Evolutionary conservation across 305 asterid genomes (phyloP).

Genomic region (Plantago coronopus): DNA sequence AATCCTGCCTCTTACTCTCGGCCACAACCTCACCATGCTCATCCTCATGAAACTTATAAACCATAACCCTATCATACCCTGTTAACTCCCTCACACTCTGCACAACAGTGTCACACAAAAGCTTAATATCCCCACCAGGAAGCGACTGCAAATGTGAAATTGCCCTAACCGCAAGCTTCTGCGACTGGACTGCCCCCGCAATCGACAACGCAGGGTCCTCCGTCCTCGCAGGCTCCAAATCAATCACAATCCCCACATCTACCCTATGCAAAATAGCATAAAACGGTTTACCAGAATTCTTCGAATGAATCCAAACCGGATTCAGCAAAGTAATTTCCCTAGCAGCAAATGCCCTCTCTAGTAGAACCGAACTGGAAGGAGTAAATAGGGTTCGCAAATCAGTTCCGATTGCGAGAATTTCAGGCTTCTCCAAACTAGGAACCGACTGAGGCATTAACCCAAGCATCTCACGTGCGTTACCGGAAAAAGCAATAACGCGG

Average conservation of each 20-base stretch:
- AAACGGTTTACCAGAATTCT: slow-evolving; percentile 69
- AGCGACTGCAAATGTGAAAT: slow-evolving; percentile 85
- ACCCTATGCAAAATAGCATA: slow-evolving; percentile 78
- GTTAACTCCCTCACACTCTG: slow-evolving; percentile 80
- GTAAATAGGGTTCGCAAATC: slow-evolving; percentile 69
- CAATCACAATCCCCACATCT: slow-evolving; percentile 79
- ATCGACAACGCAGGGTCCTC: slow-evolving; percentile 88
- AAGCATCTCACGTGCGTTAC: slow-evolving; percentile 75
- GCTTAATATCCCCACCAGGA: slow-evolving; percentile 83
- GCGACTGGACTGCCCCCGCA: slow-evolving; percentile 94
- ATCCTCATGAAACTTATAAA: slow-evolving; percentile 87
- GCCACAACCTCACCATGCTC: slow-evolving; percentile 96
- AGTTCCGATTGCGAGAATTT: slow-evolving; percentile 46
- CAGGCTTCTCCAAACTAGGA: slow-evolving; percentile 53
- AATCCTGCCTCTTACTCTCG: slow-evolving; percentile 73
- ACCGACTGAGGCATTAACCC: slow-evolving; percentile 72
- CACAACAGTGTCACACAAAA: slow-evolving; percentile 80
- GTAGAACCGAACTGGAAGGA: slow-evolving; percentile 50
- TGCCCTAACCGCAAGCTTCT: slow-evolving; percentile 85
- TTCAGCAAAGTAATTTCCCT: slow-evolving; percentile 68
- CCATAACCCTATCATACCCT: slow-evolving; percentile 92
- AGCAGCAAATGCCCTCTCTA: slow-evolving; percentile 64
- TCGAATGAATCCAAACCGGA: slow-evolving; percentile 72
- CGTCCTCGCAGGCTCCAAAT: slow-evolving; percentile 82
- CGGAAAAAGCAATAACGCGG: slow-evolving; percentile 60